phyloP scores from a whole-genome alignment of 2,329 filamentous ascomycete genomes.

The Rutstroemia sp. region DNA sequence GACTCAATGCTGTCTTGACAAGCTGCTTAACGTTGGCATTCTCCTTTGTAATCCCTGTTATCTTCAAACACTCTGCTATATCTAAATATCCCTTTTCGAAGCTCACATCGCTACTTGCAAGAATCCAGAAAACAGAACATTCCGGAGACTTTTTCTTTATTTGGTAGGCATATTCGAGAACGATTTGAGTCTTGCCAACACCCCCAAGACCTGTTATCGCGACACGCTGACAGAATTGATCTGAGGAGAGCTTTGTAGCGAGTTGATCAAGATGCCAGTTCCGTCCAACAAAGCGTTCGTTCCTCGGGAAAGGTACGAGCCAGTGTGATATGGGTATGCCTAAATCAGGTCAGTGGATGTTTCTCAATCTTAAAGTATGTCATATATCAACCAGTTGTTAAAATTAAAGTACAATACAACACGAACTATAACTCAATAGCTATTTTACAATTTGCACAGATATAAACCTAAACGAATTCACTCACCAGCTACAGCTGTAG shows the following conservation, averaged over 20 bases:
- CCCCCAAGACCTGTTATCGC: slow-evolving; percentile 31
- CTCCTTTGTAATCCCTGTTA: slow-evolving; percentile 9
- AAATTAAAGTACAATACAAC: too few relatives aligned
- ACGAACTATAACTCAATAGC: too few relatives aligned
- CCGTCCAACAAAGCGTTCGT: neutral
- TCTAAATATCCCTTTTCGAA: slow-evolving; percentile 20
- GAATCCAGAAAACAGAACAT: slow-evolving; percentile 39
- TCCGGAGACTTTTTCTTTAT: slow-evolving; percentile 29
- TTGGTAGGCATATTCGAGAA: slow-evolving; percentile 35
- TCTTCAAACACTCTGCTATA: slow-evolving; percentile 29
- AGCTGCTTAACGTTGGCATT: slow-evolving; percentile 7
- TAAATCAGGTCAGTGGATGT: too few relatives aligned
- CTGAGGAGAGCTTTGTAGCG: neutral
- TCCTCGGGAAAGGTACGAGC: neutral
- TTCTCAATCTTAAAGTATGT: too few relatives aligned
- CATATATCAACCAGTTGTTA: too few relatives aligned
- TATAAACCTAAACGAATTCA: too few relatives aligned
- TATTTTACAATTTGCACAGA: too few relatives aligned
- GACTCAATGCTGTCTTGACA: slow-evolving; percentile 8
- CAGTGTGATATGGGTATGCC: too few relatives aligned
- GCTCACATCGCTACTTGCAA: slow-evolving; percentile 32
- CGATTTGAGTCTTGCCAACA: slow-evolving; percentile 36
- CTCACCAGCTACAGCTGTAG: too few relatives aligned
- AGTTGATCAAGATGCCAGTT: neutral
- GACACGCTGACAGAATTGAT: neutral